phyloP scores from a whole-genome alignment of 345 rosid genomes.

The Lepidium sativum region DNA sequence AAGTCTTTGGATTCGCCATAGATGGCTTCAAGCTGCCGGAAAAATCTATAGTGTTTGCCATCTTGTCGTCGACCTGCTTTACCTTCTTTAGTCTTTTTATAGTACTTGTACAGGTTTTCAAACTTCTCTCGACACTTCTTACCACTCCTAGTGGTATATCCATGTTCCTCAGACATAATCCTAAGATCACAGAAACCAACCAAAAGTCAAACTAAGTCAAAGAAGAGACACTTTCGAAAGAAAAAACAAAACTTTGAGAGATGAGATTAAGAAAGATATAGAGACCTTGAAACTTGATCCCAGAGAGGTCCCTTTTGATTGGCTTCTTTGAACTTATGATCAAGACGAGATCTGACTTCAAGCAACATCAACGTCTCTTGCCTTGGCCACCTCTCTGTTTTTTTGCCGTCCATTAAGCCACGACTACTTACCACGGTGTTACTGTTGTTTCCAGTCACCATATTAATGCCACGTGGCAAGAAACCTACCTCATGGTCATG shows the following conservation, averaged over 20 bases:
- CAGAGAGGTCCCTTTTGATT: constrained; percentile 84
- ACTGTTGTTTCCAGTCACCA: constrained; percentile 6
- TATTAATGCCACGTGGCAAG: constrained; percentile 31
- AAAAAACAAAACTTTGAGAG: too few relatives aligned
- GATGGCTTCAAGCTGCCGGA: constrained; percentile 83
- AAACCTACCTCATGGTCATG: constrained; percentile 29
- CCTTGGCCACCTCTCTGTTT: constrained; percentile 74
- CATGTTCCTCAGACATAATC: constrained; percentile 81
- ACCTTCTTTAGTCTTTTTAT: constrained; percentile 91
- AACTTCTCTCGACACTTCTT: constrained; percentile 95
- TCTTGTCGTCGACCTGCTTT: constrained; percentile 80
- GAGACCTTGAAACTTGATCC: constrained; percentile 87
- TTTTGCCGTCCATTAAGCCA: constrained; percentile 32
- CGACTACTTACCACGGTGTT: background rate
- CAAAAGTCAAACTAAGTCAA: constrained; percentile 7
- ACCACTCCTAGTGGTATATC: constrained; percentile 79
- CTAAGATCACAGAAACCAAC: constrained; percentile 17
- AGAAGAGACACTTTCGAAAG: background rate
- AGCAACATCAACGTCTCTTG: constrained; percentile 83
- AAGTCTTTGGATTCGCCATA: constrained; percentile 52
- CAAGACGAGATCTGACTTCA: constrained; percentile 88
- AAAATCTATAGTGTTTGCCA: constrained; percentile 87
- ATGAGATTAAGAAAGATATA: too few relatives aligned
- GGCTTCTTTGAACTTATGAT: constrained; percentile 74
- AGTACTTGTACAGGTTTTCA: constrained; percentile 83